A percentile compares a stretch with the other conserved stretches of the same genome.
These are phyloP conservation scores for Rhizopogon vesiculosus DNA, from an alignment of 768 basidiomycete species.

Conservation along the genomic window DNA sequence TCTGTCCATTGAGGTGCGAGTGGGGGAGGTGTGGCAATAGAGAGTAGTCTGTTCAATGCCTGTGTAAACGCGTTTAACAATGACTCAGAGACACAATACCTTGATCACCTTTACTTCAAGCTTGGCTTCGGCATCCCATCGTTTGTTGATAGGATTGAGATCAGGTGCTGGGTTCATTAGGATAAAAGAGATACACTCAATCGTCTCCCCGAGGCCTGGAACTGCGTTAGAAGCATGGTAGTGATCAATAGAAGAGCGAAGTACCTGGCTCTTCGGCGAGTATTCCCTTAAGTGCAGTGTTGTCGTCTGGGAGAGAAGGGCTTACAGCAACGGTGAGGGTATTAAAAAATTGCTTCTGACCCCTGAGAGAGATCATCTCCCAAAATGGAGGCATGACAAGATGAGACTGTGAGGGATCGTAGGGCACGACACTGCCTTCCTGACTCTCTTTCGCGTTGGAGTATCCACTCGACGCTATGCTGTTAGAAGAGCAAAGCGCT, in stretches of 20 bases:
- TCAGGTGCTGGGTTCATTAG: slow-evolving; percentile 65
- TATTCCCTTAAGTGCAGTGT: slow-evolving; percentile 60
- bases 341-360: slow-evolving; percentile 52
- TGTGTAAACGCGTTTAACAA: background rate
- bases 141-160: slow-evolving; percentile 36
- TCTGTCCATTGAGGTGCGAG: slow-evolving; percentile 83
- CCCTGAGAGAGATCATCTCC: slow-evolving; percentile 41
- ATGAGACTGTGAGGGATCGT: slow-evolving; percentile 1
- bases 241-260: background rate
- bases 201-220: slow-evolving; percentile 62
- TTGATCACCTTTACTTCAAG: slow-evolving; percentile 69
- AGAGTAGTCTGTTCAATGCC: slow-evolving; percentile 59
- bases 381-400: slow-evolving; percentile 35
- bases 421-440: slow-evolving; percentile 40
- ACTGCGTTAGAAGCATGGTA: slow-evolving; percentile 9
- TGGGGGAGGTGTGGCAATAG: slow-evolving; percentile 77
- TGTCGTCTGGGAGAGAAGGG: slow-evolving; percentile 27
- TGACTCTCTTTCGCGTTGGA: slow-evolving; percentile 58
- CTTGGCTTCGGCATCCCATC: slow-evolving; percentile 57
- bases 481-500: slow-evolving; percentile 82
- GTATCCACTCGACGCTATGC: slow-evolving; percentile 74
- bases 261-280: slow-evolving; percentile 86
- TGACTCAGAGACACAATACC: slow-evolving; percentile 31
- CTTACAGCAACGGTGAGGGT: slow-evolving; percentile 50
- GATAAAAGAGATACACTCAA: slow-evolving; percentile 81